Evolutionary conservation across 2,329 filamentous ascomycete genomes (phyloP), one percentile per base, ranked within the genome.

Genomic region (Microcyclosporella mali): DNA sequence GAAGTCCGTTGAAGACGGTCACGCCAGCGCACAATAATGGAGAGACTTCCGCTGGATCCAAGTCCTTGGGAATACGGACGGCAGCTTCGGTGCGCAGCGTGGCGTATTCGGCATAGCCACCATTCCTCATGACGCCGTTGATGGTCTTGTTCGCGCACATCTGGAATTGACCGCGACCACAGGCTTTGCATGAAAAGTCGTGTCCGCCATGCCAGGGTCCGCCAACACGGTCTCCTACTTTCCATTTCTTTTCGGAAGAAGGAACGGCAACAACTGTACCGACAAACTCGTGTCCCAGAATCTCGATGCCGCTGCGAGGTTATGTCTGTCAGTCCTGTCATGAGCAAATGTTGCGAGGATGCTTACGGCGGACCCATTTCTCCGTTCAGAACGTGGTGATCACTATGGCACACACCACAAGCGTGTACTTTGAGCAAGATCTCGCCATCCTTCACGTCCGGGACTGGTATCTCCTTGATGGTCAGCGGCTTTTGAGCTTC

Each of bases 391-490:
- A 75, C 86, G 62, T 83, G 41, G 15, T 65, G 47, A 54, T 88
- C 84, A 1, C 74, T 76, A 60, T 80, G 81, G 63, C 84, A 88
- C 37, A 89, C 75, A 33, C 84, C 84, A 53, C 80, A 85, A 4
- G 84, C 84, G 7, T 80, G 68, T 2, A 86, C 75, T 61, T 87
- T 87, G 62, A 86, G 72, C 18, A 88, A 73, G 2, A 88, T 67
- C 55, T 86, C 70, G 14, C 75, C 73, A 0, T 69, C 59, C 6
- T 70, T 65, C 1, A 82, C 82, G 27, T 69, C 59, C 45, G 74
- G 69, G 31, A 88, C 69, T 14, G 74, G 68, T 3, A 82, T 57
- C 2, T 85, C 75, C 50, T 79, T 73, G 49, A 88, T 66, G 2
- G 65, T 65, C 50, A 84, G 70, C 0, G 77, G 72, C 2, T 64